Percentiles rank a stretch among this genome's conserved stretches.
These are phyloP conservation scores for Zizania latifolia DNA, from an alignment of 176 grass and related monocot genomes.

Conservation along the genomic window DNA sequence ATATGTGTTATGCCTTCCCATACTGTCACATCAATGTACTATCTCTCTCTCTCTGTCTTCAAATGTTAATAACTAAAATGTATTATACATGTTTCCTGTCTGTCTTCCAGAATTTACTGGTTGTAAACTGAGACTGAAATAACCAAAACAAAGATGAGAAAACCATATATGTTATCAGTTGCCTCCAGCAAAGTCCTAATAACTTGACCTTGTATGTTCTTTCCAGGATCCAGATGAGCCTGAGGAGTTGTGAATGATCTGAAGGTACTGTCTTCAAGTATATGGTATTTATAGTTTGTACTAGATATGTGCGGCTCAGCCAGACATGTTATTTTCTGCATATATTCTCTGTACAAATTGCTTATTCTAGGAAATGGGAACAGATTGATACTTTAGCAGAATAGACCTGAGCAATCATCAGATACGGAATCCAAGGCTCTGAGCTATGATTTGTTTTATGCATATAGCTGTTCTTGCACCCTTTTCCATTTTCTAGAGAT, in stretches of 20 bases:
- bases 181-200: not conserved
- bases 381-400: not conserved
- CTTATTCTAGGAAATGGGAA: not conserved
- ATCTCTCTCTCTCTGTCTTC: no score
- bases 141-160: not conserved
- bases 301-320: not conserved
- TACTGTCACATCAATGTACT: no score
- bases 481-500: not conserved
- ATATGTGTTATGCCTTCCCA: no score
- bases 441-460: not conserved
- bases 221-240: constrained; percentile 29
- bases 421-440: not conserved
- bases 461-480: not conserved
- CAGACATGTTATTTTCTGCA: not conserved
- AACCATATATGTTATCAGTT: constrained; percentile 14
- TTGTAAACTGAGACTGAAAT: not conserved
- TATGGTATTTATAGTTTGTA: constrained; percentile 4
- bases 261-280: no score
- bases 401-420: not conserved
- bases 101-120: not conserved
- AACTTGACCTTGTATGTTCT: constrained; percentile 11
- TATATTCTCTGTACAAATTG: not conserved
- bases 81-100: not conserved
- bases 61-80: no score
- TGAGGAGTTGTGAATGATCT: constrained; percentile 20